Percentiles rank a stretch among this genome's conserved stretches.
These are phyloP conservation scores for Aspergillus aculeatinus DNA, from an alignment of 2,329 filamentous ascomycete species.

Conservation along the genomic window DNA sequence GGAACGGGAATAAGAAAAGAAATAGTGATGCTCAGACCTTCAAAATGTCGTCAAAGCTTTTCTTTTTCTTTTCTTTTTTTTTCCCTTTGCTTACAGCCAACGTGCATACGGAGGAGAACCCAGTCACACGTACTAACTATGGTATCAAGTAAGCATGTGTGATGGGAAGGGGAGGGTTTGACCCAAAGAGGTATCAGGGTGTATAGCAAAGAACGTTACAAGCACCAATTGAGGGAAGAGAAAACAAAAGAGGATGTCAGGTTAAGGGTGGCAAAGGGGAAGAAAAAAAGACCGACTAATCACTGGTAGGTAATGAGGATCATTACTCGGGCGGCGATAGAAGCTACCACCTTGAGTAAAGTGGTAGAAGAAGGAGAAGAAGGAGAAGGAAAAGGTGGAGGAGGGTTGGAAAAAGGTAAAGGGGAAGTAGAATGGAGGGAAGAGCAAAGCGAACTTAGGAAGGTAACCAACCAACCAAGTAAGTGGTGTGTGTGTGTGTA, in stretches of 20 bases:
- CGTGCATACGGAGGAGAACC: neutral
- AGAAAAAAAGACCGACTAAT: neutral
- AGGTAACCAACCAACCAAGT: neutral
- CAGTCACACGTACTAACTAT: neutral
- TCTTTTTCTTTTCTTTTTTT: neutral
- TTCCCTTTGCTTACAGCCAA: neutral
- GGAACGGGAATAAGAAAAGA: neutral
- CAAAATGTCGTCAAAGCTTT: neutral
- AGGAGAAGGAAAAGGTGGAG: neutral
- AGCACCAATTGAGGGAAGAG: constrained; percentile 2
- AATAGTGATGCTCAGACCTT: neutral
- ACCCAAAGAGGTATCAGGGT: neutral
- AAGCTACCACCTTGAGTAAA: too few relatives aligned
- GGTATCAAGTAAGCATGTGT: neutral
- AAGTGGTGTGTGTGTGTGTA: neutral
- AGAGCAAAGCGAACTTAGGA: neutral
- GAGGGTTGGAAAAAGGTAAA: neutral
- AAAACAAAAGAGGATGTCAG: neutral
- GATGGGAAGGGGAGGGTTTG: neutral
- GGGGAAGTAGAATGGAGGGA: neutral
- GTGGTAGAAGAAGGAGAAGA: neutral
- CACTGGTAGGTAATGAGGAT: neutral
- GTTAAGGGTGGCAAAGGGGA: too few relatives aligned
- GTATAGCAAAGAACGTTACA: neutral
- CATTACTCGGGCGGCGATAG: too few relatives aligned